Base-by-base conservation (phyloP, 495 filamentous ascomycete species). In the Entonaema liquescens region DNA sequence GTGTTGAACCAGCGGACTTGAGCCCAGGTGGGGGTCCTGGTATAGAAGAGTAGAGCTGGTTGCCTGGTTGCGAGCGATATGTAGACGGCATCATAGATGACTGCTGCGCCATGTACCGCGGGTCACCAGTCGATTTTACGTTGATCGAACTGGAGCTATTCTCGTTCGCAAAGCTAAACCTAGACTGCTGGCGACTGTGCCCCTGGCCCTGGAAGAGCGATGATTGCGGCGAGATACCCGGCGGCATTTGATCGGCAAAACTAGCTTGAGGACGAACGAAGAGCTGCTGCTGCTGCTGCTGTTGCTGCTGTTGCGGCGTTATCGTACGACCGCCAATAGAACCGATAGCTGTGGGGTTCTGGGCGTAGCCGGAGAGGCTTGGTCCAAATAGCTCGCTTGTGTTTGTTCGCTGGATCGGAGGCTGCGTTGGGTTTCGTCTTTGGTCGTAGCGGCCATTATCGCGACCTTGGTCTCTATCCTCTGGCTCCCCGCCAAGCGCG, bases 21-120 rank as follows among this genome's bases (percentile, higher is more conserved):
- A 99, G 85, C 2, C 96, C 96, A 2, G 96, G 96, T 54, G 96
- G 96, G 15, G 95, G 95, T 3, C 94, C 94, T 74, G 95, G 93
- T 59, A 97, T 92, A 15, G 88, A 86, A 50, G 85, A 83, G 74
- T 89, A 93, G 73, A 88, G 89, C 71, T 89, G 90, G 68, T 79
- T 84, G 65, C 83, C 84, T 77, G 72, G 87, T 79, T 83, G 92
- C 78, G 77, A 89, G 76, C 86, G 82, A 49, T 87, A 86, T 9
- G 83, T 82, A 19, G 90, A 86, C 17, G 94, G 94, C 91, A 98
- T 93, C 88, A 95, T 91, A 11, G 90, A 90, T 3, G 91, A 86
- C 80, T 96, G 94, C 78, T 98, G 96, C 42, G 90, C 92, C 86
- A 98, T 88, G 74, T 96, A 87, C 67, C 94, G 89, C 31, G 91